Conservation (phyloP, 768 basidiomycete genomes). For the Lactarius evosmus region DNA sequence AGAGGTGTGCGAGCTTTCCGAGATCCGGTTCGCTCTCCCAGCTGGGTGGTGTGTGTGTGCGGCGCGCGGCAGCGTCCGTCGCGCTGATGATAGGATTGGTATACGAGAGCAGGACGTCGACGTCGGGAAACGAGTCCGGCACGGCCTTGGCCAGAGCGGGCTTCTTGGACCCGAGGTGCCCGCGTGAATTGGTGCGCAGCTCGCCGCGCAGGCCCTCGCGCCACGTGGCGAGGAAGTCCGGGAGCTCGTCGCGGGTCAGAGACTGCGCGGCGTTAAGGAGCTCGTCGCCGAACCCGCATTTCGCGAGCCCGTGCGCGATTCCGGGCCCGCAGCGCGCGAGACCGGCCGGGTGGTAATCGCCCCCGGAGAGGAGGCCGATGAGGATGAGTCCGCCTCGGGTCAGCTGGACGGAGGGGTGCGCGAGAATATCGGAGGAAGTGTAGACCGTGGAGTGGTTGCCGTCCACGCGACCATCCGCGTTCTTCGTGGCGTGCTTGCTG, state of each 20-base stretch:
- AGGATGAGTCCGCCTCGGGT: constrained; percentile 69
- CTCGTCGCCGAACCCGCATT: constrained; percentile 75
- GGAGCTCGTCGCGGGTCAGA: constrained; percentile 41
- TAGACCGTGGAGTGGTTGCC: constrained; percentile 60
- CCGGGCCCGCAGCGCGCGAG: constrained; percentile 63
- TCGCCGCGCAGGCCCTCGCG: constrained; percentile 57
- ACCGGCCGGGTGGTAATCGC: constrained; percentile 81
- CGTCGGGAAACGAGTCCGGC: constrained; percentile 63
- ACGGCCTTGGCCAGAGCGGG: constrained; percentile 61
- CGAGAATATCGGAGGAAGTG: constrained; percentile 38
- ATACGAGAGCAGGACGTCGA: constrained; percentile 76
- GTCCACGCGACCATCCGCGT: constrained; percentile 67
- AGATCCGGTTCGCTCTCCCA: constrained; percentile 64
- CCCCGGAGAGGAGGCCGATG: constrained; percentile 82
- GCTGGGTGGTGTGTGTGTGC: constrained; percentile 34
- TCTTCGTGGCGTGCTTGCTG: constrained; percentile 55
- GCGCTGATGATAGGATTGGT: constrained; percentile 74
- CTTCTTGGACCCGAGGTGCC: constrained; percentile 61
- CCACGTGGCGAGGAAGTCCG: constrained; percentile 60
- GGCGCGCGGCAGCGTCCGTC: constrained; percentile 42
- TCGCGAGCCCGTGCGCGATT: constrained; percentile 75
- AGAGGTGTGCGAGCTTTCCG: constrained; percentile 67
- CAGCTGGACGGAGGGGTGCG: constrained; percentile 50
- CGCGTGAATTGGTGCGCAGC: constrained; percentile 64
- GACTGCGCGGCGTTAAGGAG: constrained; percentile 58